A percentile compares a stretch with the other conserved stretches of the same genome.
These are phyloP conservation scores for Orbilia javanica DNA, from an alignment of 2,329 filamentous ascomycete genomes.

Conservation along the genomic window DNA sequence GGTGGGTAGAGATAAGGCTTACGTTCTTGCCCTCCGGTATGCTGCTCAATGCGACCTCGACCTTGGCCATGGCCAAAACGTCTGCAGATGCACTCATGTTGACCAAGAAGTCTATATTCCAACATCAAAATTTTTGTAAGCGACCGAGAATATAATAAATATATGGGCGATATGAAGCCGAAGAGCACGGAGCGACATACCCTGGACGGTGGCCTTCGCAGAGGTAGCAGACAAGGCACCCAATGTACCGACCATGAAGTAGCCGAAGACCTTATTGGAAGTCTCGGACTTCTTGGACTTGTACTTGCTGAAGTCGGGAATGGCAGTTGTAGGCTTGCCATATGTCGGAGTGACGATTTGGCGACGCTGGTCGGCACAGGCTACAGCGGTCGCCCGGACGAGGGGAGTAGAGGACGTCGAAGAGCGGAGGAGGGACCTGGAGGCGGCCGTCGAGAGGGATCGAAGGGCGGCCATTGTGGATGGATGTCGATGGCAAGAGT, in stretches of 20 bases:
- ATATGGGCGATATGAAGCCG: constrained; percentile 6
- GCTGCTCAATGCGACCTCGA: constrained; percentile 90
- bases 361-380: constrained; percentile 56
- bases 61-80: constrained; percentile 98
- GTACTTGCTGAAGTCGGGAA: constrained; percentile 93
- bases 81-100: constrained; percentile 99
- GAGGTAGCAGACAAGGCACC: constrained; percentile 91
- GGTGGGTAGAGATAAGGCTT: constrained; percentile 65
- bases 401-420: constrained; percentile 42
- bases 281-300: constrained; percentile 76
- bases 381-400: constrained; percentile 43
- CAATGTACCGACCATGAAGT: constrained; percentile 98
- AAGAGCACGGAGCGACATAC: constrained; percentile 71
- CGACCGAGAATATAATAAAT: constrained; percentile 22
- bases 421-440: constrained; percentile 56
- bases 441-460: constrained; percentile 51
- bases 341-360: constrained; percentile 65
- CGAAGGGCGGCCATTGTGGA: constrained; percentile 54
- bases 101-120: constrained; percentile 87
- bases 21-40: constrained; percentile 99
- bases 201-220: constrained; percentile 97
- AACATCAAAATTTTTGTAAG: constrained; percentile 61
- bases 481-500: constrained; percentile 17
- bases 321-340: constrained; percentile 73
- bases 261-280: constrained; percentile 88